These are phyloP conservation scores for Naumovozyma baii DNA, from an alignment of 805 yeast genomes.

Conservation along the genomic window DNA sequence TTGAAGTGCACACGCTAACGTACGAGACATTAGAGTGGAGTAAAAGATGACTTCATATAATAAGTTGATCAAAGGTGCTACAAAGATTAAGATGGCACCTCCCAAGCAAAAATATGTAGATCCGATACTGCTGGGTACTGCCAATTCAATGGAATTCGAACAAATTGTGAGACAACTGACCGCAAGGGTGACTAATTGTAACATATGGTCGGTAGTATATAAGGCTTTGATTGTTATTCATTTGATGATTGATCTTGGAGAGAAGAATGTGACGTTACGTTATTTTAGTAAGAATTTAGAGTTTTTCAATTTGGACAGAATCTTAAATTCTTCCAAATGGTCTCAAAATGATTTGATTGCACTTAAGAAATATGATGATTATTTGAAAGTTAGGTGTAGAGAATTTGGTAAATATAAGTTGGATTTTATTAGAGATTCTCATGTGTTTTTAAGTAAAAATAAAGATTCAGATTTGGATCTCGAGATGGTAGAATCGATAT, in stretches of 20 bases:
- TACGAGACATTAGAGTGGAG: too few relatives aligned
- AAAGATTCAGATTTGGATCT: constrained; percentile 62
- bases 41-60: constrained; percentile 36
- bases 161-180: constrained; percentile 59
- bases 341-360: constrained; percentile 42
- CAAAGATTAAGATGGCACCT: constrained; percentile 79
- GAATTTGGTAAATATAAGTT: constrained; percentile 54
- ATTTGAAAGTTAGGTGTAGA: constrained; percentile 55
- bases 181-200: constrained; percentile 52
- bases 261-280: constrained; percentile 54
- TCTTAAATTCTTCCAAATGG: constrained; percentile 23
- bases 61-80: constrained; percentile 70
- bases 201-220: constrained; percentile 83
- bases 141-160: constrained; percentile 39
- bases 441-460: constrained; percentile 38
- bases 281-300: constrained; percentile 44
- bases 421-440: constrained; percentile 70
- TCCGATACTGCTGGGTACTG: constrained; percentile 57
- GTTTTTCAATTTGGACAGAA: constrained; percentile 36
- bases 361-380: constrained; percentile 59
- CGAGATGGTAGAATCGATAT: constrained; percentile 71
- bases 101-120: constrained; percentile 94
- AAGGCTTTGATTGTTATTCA: constrained; percentile 80
- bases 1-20: too few relatives aligned
- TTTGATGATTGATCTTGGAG: constrained; percentile 72